Evolutionary conservation across 75 land plant genomes (phyloP).

Genomic region (Isoetes taiwanensis): DNA sequence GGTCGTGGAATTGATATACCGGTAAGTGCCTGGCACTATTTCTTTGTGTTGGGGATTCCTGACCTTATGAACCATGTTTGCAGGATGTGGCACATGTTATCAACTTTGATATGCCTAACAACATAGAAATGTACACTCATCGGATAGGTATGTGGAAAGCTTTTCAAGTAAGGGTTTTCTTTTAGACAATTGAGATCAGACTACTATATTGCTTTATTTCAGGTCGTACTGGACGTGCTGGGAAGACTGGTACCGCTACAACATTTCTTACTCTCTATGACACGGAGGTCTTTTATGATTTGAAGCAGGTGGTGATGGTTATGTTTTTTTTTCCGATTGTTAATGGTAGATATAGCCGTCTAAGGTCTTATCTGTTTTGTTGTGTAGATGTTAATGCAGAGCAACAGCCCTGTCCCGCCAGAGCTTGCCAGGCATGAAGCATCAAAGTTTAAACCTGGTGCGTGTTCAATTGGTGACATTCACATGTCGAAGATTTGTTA

Average conservation of each 20-base stretch:
- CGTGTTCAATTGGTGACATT: no score
- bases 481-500: no score
- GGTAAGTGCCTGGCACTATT: constrained; percentile 8
- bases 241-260: constrained; percentile 82
- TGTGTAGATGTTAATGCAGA: constrained; percentile 70
- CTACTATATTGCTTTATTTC: not conserved
- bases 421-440: constrained; percentile 91
- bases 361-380: not conserved
- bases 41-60: not conserved
- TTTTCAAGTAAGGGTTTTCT: not conserved
- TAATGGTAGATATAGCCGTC: not conserved
- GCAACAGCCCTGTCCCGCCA: constrained; percentile 88
- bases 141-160: constrained; percentile 49
- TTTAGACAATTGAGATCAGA: not conserved
- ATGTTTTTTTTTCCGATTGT: not conserved
- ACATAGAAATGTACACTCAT: constrained; percentile 88
- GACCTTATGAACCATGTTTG: not conserved
- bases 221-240: constrained; percentile 92
- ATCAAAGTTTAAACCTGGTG: constrained; percentile 93
- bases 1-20: constrained; percentile 98
- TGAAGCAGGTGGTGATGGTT: constrained; percentile 40
- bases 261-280: constrained; percentile 81
- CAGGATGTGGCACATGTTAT: constrained; percentile 91
- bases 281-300: constrained; percentile 81
- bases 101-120: constrained; percentile 82